Base-by-base conservation (phyloP, 495 filamentous ascomycete species). In the Hypoxylon subgilvum region DNA sequence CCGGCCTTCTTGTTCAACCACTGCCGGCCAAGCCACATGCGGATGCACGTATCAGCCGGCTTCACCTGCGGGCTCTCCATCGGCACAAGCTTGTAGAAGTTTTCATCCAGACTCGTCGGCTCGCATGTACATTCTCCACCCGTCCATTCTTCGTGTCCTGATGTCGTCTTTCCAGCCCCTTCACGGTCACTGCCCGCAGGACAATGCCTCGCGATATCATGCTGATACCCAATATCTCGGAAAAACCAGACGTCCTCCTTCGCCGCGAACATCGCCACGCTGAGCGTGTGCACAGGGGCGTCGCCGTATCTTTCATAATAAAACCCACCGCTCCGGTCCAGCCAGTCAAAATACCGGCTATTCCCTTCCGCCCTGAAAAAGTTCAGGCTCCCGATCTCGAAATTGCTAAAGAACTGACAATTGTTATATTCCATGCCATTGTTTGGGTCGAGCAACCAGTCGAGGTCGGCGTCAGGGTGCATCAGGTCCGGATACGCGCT, bases 291-390 rank as follows among this genome's bases (percentile, higher is more conserved):
- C 18, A 87, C 81, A 13, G 85, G 84, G 8, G 83, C 85, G 62
- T 87, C 85, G 17, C 84, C 85, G 58, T 81, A 85, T 18, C 81
- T 75, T 54, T 85, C 82, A 64, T 86, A 86, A 68, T 83, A 84
- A 69, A 85, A 86, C 18, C 82, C 83, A 7, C 81, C 82, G 22
- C 76, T 74, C 30, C 68, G 69, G 61, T 87, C 85, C 7, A 88
- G 69, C 54, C 81, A 78, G 22, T 78, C 64, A 61, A 86, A 85
- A 67, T 82, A 86, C 18, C 78, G 77, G 35, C 78, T 74, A 51
- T 86, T 83, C 13, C 76, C 74, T 42, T 79, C 42, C 30, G 74
- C 72, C 21, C 84, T 80, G 65, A 86, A 82, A 77, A 83, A 86
- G 21, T 82, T 70, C 10, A 87, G 74, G 47, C 79, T 77, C 4